phyloP scores from a whole-genome alignment of 1,284 basidiomycete genomes.

The Ceratorhiza oryzae-sativae region DNA sequence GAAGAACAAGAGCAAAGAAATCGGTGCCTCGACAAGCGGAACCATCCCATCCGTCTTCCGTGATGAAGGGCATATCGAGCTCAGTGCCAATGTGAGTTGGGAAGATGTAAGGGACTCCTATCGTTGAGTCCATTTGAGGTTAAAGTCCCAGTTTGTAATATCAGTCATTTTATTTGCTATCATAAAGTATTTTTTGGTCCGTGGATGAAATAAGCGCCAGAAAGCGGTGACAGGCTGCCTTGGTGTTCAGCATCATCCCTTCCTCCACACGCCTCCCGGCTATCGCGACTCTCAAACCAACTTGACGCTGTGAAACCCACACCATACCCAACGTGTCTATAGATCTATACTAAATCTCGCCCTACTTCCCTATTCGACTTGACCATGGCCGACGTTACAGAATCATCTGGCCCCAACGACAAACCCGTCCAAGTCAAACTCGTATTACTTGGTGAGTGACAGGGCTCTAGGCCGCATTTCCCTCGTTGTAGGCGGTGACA shows the following conservation, averaged over 20 bases:
- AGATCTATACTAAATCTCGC: constrained; percentile 21
- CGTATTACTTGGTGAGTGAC: constrained; percentile 75
- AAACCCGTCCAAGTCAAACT: constrained; percentile 92
- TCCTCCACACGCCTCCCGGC: constrained; percentile 24
- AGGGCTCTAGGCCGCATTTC: background rate
- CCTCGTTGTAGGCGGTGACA: background rate
- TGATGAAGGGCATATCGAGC: constrained; percentile 50
- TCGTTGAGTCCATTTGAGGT: background rate
- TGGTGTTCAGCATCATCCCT: constrained; percentile 32
- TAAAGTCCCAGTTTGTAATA: background rate
- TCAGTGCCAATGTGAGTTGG: constrained; percentile 55
- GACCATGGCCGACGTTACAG: constrained; percentile 49
- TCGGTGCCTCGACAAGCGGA: background rate
- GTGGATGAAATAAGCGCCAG: constrained; percentile 7
- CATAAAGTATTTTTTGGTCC: constrained; percentile 34
- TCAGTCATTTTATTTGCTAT: constrained; percentile 2
- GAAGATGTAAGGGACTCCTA: constrained; percentile 56
- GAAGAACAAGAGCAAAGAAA: constrained; percentile 1
- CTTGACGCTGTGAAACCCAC: constrained; percentile 4
- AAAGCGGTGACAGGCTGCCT: constrained; percentile 10
- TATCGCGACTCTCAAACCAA: constrained; percentile 29
- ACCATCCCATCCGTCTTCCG: constrained; percentile 3
- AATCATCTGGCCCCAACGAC: constrained; percentile 55
- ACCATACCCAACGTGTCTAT: constrained; percentile 10
- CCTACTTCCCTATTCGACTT: constrained; percentile 7